Conservation (phyloP, 192 early-diverging fungal species). For the Jimgerdemannia lactiflua region DNA sequence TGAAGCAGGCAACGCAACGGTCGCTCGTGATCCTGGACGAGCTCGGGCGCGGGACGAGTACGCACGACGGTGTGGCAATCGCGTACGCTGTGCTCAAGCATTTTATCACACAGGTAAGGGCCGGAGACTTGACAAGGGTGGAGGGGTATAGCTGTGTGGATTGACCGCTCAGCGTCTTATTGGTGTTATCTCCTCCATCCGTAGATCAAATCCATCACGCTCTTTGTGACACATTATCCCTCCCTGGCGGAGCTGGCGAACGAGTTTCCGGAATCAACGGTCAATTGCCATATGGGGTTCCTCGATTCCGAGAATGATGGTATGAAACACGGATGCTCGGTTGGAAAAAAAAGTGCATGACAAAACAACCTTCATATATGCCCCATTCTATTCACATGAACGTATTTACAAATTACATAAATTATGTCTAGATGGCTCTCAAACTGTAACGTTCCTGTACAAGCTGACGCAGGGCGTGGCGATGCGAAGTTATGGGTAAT, state of each 20-base stretch:
- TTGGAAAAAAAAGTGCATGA: not conserved
- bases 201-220: conserved; percentile 41
- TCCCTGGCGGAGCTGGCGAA: conserved; percentile 49
- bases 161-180: not conserved
- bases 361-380: no score
- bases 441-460: conserved; percentile 66
- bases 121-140: not conserved
- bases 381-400: not conserved
- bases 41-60: conserved; percentile 77
- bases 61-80: conserved; percentile 69
- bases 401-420: conserved; percentile 1
- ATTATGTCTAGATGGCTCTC: conserved; percentile 22
- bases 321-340: not conserved
- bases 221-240: conserved; percentile 87
- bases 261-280: conserved; percentile 22
- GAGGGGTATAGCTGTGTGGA: not conserved
- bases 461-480: conserved; percentile 62
- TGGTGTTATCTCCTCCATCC: not conserved
- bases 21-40: conserved; percentile 81
- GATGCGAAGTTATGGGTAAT: conserved; percentile 64
- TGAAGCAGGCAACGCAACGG: conserved; percentile 55
- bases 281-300: conserved; percentile 53
- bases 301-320: conserved; percentile 33
- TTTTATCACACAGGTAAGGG: conserved; percentile 35
- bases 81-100: conserved; percentile 62